Base-by-base conservation (phyloP, 1,284 basidiomycete species). In the Ustilago bromivora region DNA sequence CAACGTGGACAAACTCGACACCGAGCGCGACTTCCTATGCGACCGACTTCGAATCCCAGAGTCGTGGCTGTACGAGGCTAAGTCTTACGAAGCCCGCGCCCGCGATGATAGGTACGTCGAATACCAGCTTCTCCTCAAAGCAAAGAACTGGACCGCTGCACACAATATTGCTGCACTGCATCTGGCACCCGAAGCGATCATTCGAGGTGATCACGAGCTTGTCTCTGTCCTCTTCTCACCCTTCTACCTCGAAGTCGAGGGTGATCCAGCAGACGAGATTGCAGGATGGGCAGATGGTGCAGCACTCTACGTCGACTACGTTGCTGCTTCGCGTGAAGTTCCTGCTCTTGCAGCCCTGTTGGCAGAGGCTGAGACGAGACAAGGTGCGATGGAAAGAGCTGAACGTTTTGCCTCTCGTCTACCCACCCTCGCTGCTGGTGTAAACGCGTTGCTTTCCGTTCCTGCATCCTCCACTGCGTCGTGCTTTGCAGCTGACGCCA, bases 151-250 rank as follows among this genome's bases (percentile, higher is more conserved):
- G 78, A 90, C 91, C 54, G 88, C 90, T 7, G 95, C 96, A 0
- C 95, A 98, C 84, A 90, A 91, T 47, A 88, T 97, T 28, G 93
- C 93, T 1, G 89, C 95, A 35, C 87, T 89, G 7, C 91, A 95
- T 75, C 90, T 99, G n/a, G 94, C 94, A 9, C 94, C 95, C 1
- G 96, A 98, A 80, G 94, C 93, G 0, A 89, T 98, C 61, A 89
- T 98, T 52, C 89, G 93, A 10, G 90, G 91, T 57, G 96, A 98
- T 86, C 86, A 92, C 9, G 89, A 89, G 2, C 88, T 96, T 9
- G 87, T 98, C n/a, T 88, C 88, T 40, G 89, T 89, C n/a, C 85
- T 98, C 12, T 93, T 98, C 79, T 88, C 88, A 53, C 89, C 89
- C 2, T 91, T 98, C 77, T 89, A 89, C 35, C 89, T 89, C 13